phyloP scores from a whole-genome alignment of 257 asterid species.

The Prunella vulgaris region DNA sequence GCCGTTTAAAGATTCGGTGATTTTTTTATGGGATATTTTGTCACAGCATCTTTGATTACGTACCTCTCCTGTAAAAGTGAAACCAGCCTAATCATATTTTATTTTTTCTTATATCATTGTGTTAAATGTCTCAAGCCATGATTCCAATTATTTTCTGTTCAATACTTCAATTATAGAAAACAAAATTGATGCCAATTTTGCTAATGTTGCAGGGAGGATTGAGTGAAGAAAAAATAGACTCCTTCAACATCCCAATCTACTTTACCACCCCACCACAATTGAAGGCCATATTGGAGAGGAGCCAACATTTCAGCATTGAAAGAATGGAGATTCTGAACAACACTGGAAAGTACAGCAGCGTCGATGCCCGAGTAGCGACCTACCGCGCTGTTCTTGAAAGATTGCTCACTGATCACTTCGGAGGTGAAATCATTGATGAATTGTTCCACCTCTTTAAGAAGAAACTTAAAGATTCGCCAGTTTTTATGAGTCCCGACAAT shows the following conservation, averaged over 20 bases:
- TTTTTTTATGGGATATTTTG: too few relatives aligned
- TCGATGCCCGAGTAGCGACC: neutral
- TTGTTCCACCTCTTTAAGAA: neutral
- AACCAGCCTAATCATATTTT: too few relatives aligned
- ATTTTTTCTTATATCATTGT: too few relatives aligned
- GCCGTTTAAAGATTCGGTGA: too few relatives aligned
- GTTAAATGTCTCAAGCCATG: too few relatives aligned
- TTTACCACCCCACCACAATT: constrained; percentile 13
- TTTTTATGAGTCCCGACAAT: neutral
- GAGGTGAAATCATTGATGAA: neutral
- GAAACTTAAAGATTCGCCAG: neutral
- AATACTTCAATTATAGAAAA: too few relatives aligned
- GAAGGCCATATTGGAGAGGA: constrained; percentile 14
- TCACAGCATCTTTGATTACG: too few relatives aligned
- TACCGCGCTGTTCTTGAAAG: constrained; percentile 23
- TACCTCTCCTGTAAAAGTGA: too few relatives aligned
- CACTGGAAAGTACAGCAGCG: constrained; percentile 1
- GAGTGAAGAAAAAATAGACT: constrained; percentile 23
- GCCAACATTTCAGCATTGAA: constrained; percentile 20
- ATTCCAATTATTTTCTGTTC: too few relatives aligned
- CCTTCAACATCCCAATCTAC: constrained; percentile 28
- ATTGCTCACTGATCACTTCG: constrained; percentile 20
- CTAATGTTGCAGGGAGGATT: constrained; percentile 1
- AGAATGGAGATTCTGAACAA: constrained; percentile 24
- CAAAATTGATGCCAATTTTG: too few relatives aligned